Base-by-base conservation (phyloP, 208 protist species). In the Trypanosoma melophagium region DNA sequence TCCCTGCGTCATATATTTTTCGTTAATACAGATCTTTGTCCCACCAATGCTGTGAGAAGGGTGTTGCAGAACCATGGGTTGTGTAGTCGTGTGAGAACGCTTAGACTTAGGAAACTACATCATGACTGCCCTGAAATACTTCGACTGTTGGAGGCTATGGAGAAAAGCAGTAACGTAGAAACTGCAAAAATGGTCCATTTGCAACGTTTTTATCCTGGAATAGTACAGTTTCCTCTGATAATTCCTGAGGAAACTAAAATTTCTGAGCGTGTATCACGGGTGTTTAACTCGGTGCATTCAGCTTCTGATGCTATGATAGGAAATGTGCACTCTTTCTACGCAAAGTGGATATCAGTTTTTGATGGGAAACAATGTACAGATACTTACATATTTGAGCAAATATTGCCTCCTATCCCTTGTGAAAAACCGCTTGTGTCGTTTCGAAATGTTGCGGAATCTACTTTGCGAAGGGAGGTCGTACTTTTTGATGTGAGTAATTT, bases 11-110 rank as follows among this genome's bases (percentile, higher is more conserved):
- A 47, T 10, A 56, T 63, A n/a, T 54, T 71, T 21, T 71, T 71
- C 63, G 56, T 71, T 12, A 71, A 64, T 35, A 71, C 56, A 45
- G 66, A 71, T 47, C 31, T 71, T 9, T 71, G 66, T 44, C 8
- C 25, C 16, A 19, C 22, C 50, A 7, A 3, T 21, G 40, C 13
- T 12, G 56, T 64, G 19, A 25, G 8, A 3, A 12, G 17, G 16
- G 56, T 25, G 42, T 28, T 71, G 24, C 56, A 28, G 14, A 40
- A 53, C 28, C 28, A 31, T 44, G 55, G 54, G 7, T 2, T 45
- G 2, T 22, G 21, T 2, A 7, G 31, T 19, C 19, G 16, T 10
- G 17, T 63, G 16, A 16, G 49, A n/a, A 44, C 28, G 8, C 17
- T 71, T 9, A 31, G 24, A 25, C 45, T 71, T 9, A 44, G 56